Evolutionary conservation across 345 rosid genomes (phyloP).

Genomic region (Arabis hirsuta): DNA sequence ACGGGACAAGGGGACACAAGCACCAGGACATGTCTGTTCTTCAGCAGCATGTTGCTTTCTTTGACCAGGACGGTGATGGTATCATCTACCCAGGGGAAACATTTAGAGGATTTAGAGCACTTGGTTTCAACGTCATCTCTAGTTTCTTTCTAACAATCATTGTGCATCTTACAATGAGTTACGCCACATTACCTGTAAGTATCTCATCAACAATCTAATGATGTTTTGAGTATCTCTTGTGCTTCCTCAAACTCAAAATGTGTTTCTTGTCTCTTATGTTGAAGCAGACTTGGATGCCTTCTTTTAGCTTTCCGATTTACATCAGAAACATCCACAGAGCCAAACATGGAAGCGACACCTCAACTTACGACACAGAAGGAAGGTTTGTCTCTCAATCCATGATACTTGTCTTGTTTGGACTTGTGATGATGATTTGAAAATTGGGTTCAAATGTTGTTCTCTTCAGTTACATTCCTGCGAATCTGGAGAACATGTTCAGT

Average conservation of each 20-base stretch:
- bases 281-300: constrained; percentile 60
- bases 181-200: constrained; percentile 61
- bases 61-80: constrained; percentile 62
- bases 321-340: constrained; percentile 63
- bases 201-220: constrained; percentile 5
- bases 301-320: constrained; percentile 52
- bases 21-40: constrained; percentile 62
- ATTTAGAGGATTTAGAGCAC: constrained; percentile 51
- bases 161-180: constrained; percentile 57
- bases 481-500: constrained; percentile 67
- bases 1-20: constrained; percentile 63
- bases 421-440: neutral
- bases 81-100: constrained; percentile 69
- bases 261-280: no score
- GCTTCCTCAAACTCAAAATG: neutral
- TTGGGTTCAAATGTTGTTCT: neutral
- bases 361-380: constrained; percentile 66
- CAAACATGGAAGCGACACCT: constrained; percentile 69
- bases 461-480: constrained; percentile 56
- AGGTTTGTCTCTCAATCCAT: constrained; percentile 43
- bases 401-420: neutral
- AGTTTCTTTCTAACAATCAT: constrained; percentile 48
- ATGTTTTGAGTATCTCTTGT: neutral
- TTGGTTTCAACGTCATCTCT: constrained; percentile 60
- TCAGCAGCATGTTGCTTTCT: constrained; percentile 70